Evolutionary conservation across 768 basidiomycete species (phyloP).

Genomic region (Wakefieldia striispora): DNA sequence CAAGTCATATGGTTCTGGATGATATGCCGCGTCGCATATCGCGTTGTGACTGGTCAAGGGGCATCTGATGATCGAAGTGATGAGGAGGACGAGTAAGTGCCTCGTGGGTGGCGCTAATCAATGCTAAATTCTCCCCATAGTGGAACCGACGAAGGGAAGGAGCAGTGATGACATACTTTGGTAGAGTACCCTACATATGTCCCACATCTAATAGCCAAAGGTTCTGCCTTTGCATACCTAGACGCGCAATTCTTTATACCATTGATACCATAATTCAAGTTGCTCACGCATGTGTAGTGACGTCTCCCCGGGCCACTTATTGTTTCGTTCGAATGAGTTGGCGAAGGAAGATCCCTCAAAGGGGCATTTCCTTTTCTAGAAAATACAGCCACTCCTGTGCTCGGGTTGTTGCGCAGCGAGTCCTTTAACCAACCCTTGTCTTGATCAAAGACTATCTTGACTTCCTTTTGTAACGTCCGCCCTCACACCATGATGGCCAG

Average conservation of each 20-base stretch:
- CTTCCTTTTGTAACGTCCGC: conserved; percentile 2
- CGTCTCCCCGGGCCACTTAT: too few species aligned
- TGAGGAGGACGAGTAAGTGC: conserved; percentile 58
- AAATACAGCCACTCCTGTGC: conserved; percentile 13
- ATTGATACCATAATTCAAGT: conserved; percentile 26
- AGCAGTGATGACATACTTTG: conserved; percentile 22
- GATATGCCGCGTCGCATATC: conserved; percentile 82
- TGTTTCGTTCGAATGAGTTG: too few species aligned
- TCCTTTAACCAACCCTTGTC: not conserved
- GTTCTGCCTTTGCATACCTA: conserved; percentile 25
- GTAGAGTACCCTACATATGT: conserved; percentile 24
- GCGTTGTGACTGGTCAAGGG: conserved; percentile 68
- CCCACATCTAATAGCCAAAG: conserved; percentile 24
- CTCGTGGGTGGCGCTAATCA: not conserved
- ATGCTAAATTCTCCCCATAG: conserved; percentile 18
- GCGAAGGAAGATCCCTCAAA: not conserved
- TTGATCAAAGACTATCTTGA: not conserved
- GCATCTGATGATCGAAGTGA: conserved; percentile 88
- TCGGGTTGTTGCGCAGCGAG: conserved; percentile 11
- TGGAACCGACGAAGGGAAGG: conserved; percentile 19
- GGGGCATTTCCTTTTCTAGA: conserved; percentile 29
- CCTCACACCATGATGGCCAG: conserved; percentile 53
- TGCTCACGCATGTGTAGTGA: not conserved
- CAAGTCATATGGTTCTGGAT: conserved; percentile 84
- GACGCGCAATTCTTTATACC: conserved; percentile 17